A percentile compares a stretch with the other conserved stretches of the same genome.
These are phyloP conservation scores for Cinchona pubescens DNA, from an alignment of 257 asterid genomes.

Conservation along the genomic window DNA sequence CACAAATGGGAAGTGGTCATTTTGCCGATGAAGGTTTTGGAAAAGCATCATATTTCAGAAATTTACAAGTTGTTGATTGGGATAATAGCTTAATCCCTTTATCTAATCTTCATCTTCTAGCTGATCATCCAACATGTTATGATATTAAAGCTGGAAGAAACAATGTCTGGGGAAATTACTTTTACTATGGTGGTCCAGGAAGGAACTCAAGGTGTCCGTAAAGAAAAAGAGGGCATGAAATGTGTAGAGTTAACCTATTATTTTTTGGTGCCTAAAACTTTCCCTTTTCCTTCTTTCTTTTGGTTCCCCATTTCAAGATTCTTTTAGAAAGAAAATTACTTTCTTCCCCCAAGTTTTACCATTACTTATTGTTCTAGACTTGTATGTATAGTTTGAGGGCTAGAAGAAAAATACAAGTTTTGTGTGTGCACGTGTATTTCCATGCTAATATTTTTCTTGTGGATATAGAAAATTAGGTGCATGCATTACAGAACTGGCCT, in stretches of 20 bases:
- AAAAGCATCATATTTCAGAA: slow-evolving; percentile 79
- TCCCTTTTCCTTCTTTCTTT: not conserved
- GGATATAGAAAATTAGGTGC: not conserved
- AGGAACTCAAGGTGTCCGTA: slow-evolving; percentile 67
- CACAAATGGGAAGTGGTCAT: slow-evolving; percentile 96
- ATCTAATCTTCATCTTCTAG: slow-evolving; percentile 67
- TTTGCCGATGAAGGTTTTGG: slow-evolving; percentile 83
- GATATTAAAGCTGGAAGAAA: slow-evolving; percentile 75
- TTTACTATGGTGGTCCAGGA: slow-evolving; percentile 96
- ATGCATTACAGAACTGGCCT: not conserved
- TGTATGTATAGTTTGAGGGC: slow-evolving; percentile 41
- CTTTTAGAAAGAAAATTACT: slow-evolving; percentile 28
- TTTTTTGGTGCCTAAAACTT: not conserved
- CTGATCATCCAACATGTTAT: slow-evolving; percentile 87
- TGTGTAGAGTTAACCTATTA: slow-evolving; percentile 32
- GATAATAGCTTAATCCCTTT: slow-evolving; percentile 76
- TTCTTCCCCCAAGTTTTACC: slow-evolving; percentile 17
- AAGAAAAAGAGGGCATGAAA: slow-evolving; percentile 11
- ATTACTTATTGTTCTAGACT: slow-evolving; percentile 24
- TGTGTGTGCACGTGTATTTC: not conserved
- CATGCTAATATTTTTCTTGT: not conserved
- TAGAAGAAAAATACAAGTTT: not conserved
- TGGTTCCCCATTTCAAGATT: slow-evolving; percentile 26
- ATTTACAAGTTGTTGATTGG: slow-evolving; percentile 89
- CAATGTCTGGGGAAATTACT: slow-evolving; percentile 84